A percentile compares a stretch with the other conserved stretches of the same genome.
Conservation (phyloP, 2,329 filamentous ascomycete genomes). For the Tympanopsis confertula region DNA sequence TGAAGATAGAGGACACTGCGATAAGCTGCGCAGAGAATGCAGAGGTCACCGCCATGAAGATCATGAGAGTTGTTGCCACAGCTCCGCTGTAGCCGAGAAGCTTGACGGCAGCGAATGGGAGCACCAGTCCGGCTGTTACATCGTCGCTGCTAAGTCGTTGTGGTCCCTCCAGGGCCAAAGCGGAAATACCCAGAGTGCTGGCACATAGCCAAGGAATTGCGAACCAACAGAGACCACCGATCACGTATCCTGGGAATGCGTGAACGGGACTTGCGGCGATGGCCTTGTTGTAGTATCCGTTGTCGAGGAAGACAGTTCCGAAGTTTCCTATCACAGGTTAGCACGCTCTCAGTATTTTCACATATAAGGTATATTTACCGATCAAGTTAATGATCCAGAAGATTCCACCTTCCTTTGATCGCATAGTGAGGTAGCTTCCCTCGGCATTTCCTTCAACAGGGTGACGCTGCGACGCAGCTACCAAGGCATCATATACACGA, state of each 20-base stretch:
- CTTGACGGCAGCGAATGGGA: constrained; percentile 76
- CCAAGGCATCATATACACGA: constrained; percentile 67
- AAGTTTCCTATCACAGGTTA: constrained; percentile 44
- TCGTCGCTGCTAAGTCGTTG: constrained; percentile 64
- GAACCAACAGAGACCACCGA: constrained; percentile 81
- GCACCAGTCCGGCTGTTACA: constrained; percentile 70
- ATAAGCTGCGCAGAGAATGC: constrained; percentile 76
- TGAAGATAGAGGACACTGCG: constrained; percentile 77
- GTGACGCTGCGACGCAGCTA: constrained; percentile 54
- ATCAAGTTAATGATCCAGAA: constrained; percentile 55
- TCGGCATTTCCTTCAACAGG: constrained; percentile 70
- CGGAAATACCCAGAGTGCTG: constrained; percentile 77
- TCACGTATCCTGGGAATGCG: constrained; percentile 77
- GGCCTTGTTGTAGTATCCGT: constrained; percentile 86
- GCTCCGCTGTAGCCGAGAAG: constrained; percentile 74
- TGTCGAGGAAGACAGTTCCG: constrained; percentile 73
- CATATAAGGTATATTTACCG: background rate
- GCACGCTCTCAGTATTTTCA: background rate
- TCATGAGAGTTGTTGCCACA: constrained; percentile 63
- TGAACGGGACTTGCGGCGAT: constrained; percentile 79
- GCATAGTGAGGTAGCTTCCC: constrained; percentile 81
- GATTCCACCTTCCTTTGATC: constrained; percentile 66
- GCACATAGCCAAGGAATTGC: constrained; percentile 84
- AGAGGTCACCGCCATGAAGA: constrained; percentile 85
- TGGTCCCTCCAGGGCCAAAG: constrained; percentile 65